Evolutionary conservation across 768 basidiomycete species (phyloP), one percentile per base, ranked within the genome.

Genomic region (Podaxis rugospora): DNA sequence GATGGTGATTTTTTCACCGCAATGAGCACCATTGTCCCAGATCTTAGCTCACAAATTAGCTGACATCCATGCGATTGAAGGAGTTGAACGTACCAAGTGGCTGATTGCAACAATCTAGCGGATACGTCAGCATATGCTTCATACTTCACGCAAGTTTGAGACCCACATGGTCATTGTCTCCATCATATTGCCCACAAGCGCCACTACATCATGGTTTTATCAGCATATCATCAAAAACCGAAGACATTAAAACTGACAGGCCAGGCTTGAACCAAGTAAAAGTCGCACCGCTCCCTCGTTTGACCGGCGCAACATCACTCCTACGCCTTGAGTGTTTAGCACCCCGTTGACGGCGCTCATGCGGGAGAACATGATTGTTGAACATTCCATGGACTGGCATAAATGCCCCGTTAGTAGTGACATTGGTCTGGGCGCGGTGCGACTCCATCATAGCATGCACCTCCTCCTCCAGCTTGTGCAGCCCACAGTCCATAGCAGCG

Each of bases 1-100:
- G 42, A 84, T 77, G 27, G 78, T 78, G 62, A 84, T 75, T 61
- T 66, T 74, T 50, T 79, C 68, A 65, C 75, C 76, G 65, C 83
- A 84, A 62, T 79, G 76, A 11, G 71, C 62, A 35, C 77, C 79
- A 35, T 65, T 69, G 50, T 68, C 69, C 64, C 69, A 82, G 69
- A 81, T 71, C 80, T 81, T 28, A n/a, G 7, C 9, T 32, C 14
- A 36, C 51, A 35, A 14, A 55, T 37, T 40, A 37, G 52, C 42
- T n/a, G 4, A 11, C 14, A 13, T 25, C 4, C 7, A 37, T 6
- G 32, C 25, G n/a, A 23, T 13, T 50, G 9, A 37, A 44, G 27
- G 59, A 23, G 62, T 10, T 7, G 7, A 40, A 62, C 75, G 59
- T 64, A 80, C 79, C 51, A 66, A 68, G 37, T 71, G 66, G 55